phyloP scores from a whole-genome alignment of 192 early-diverging fungal genomes.

The Lobosporangium transversale region DNA sequence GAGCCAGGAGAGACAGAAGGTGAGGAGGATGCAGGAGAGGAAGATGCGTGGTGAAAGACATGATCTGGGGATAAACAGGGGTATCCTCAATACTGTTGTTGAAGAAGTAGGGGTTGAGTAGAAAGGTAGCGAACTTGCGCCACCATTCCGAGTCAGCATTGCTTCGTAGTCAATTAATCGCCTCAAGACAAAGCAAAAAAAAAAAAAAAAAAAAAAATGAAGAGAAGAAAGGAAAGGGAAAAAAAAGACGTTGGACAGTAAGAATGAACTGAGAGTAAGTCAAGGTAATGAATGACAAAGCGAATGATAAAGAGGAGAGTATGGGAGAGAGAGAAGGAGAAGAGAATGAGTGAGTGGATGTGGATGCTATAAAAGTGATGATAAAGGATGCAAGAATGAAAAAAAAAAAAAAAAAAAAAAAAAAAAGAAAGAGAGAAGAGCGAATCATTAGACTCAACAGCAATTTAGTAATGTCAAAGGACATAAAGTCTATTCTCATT shows the following conservation, averaged over 20 bases:
- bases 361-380: not conserved
- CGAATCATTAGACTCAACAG: no score
- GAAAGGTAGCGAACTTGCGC: conserved; percentile 20
- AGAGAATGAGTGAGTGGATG: not conserved
- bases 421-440: no score
- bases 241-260: not conserved
- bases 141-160: conserved; percentile 27
- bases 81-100: conserved; percentile 2
- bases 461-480: no score
- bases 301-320: not conserved
- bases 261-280: not conserved
- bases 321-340: not conserved
- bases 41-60: conserved; percentile 49
- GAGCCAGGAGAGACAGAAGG: conserved; percentile 35
- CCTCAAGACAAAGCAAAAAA: no score
- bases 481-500: no score
- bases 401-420: no score
- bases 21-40: conserved; percentile 31
- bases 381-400: no score
- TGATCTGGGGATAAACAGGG: conserved; percentile 26
- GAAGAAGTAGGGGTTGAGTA: conserved; percentile 14
- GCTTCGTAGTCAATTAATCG: no score
- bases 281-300: not conserved
- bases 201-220: no score
- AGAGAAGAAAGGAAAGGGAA: not conserved